Evolutionary conservation across 2,329 filamentous ascomycete genomes (phyloP), one percentile per base, ranked within the genome.

Genomic region (Metarhizium humberi): DNA sequence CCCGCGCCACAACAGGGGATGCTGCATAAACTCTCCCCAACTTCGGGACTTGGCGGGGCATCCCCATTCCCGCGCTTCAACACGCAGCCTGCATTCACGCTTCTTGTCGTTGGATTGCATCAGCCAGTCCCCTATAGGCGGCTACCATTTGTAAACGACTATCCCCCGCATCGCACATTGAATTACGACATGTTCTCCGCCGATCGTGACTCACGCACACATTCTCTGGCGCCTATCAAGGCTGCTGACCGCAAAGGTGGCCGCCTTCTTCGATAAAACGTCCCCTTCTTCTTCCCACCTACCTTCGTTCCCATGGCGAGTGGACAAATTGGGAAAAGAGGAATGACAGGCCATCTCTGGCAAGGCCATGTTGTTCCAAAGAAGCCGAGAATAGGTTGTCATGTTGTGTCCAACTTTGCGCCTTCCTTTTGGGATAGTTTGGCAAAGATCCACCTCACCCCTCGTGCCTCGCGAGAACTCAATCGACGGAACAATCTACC

Each of bases 371-470:
- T 2, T 49, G 34, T 42, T 10, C 53, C 36, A 36, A 50, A 54
- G 36, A 50, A 50, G 30, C 34, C 34, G 3, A 50, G 14, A 16
- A 25, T 20, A 45, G 42, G 42, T 25, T 6, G 18, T 45, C 16
- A 16, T 25, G 11, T 38, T 4, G 14, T 50, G 25, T 25, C 25
- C 20, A 63, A 56, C 51, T 64, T 60, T 38, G 54, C 65, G 14
- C 62, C 63, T 4, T 52, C 58, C 48, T 69, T 68, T 53, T 68
- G 59, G 56, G 63, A 66, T 45, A 59, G 58, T 6, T 51, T 69
- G 38, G 63, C 64, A 11, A 60, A 63, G 48, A 55, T 66, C 29
- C 62, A 56, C 57, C 58, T 68, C 34, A 66, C 63, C 29, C 56
- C 52, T 52, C 61, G 57, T 47, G 63, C 65, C 4, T 57, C 68